Base-by-base conservation (phyloP, 176 grass and related monocot species). In the Thalia dealbata region DNA sequence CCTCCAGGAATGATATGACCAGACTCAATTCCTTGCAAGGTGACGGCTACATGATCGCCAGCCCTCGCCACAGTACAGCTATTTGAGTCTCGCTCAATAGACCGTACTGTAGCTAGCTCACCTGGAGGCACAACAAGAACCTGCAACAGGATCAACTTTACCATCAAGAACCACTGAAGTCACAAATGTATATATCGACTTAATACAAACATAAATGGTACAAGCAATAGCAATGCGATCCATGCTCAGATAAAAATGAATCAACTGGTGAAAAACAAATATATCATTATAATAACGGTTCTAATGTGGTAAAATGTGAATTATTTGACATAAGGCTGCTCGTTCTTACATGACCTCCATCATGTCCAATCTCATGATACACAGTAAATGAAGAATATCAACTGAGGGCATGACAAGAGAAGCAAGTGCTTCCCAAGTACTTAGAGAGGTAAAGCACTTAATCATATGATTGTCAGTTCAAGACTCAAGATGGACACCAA, bases 41-140 rank as follows among this genome's bases (percentile, higher is more conserved):
- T 73, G 77, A 96, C 77, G 3, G 83, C 81, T 35, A 96, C 88
- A 82, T 88, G 91, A 77, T 96, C 91, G 54, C 91, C 91, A 69
- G 91, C 91, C 80, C 83, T 84, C n/a, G 91, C 91, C 75, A 81
- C 73, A 73, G 41, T 80, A 80, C 89, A 97, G 28, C 73, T 61
- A 74, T 45, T 88, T 64, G 87, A 88, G 69, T 92, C 87, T 42
- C 80, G 87, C 62, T 97, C 87, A 7, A 97, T 97, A 26, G 85
- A 74, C 81, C 84, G 84, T 76, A 97, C 87, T 18, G 84, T 86
- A 2, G 67, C 89, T 60, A 80, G 56, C 71, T 88, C 63, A 61
- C 87, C 79, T 62, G 66, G 71, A 74, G 93, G 93, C 84, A 92
- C 82, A 84, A 90, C 83, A 50, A 92, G 56, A 69, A 91, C 93